Evolutionary conservation across 768 basidiomycete genomes (phyloP).

Genomic region (Bullera alba): DNA sequence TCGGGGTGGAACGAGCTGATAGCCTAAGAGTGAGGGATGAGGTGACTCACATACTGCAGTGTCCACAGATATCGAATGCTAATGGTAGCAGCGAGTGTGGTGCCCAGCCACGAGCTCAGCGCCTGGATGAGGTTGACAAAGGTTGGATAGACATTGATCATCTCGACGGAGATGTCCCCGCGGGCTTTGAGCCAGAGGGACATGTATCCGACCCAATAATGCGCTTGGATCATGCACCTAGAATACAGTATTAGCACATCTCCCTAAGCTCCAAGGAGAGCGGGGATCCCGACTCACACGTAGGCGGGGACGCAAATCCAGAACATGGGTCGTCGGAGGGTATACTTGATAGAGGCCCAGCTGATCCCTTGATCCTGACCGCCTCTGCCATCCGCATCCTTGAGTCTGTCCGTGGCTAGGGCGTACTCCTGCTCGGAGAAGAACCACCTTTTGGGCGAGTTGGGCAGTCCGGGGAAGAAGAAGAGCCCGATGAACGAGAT

Average conservation of each 20-base stretch:
- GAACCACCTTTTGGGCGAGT: constrained; percentile 29
- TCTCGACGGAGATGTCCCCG: constrained; percentile 14
- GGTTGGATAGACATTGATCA: constrained; percentile 34
- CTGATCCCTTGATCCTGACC: constrained; percentile 10
- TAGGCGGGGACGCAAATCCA: constrained; percentile 14
- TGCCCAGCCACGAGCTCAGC: constrained; percentile 27
- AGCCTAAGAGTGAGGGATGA: background rate
- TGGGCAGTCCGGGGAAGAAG: constrained; percentile 34
- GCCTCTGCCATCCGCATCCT: background rate
- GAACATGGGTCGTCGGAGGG: constrained; percentile 18
- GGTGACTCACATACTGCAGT: constrained; percentile 19
- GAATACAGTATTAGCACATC: too few relatives aligned
- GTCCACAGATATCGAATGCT: constrained; percentile 10
- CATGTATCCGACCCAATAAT: constrained; percentile 31
- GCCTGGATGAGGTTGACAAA: constrained; percentile 32
- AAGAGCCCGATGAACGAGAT: constrained; percentile 26
- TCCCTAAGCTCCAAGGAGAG: background rate
- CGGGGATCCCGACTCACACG: constrained; percentile 6
- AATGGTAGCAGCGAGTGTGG: constrained; percentile 21
- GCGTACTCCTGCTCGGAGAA: constrained; percentile 29
- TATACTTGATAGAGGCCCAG: constrained; percentile 17
- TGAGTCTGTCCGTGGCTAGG: constrained; percentile 14
- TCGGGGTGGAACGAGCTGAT: background rate
- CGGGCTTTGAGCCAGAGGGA: constrained; percentile 26
- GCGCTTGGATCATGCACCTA: constrained; percentile 16